Evolutionary conservation across 805 yeast genomes (phyloP), one percentile per base, ranked within the genome.

Genomic region (Candida morakotiae): DNA sequence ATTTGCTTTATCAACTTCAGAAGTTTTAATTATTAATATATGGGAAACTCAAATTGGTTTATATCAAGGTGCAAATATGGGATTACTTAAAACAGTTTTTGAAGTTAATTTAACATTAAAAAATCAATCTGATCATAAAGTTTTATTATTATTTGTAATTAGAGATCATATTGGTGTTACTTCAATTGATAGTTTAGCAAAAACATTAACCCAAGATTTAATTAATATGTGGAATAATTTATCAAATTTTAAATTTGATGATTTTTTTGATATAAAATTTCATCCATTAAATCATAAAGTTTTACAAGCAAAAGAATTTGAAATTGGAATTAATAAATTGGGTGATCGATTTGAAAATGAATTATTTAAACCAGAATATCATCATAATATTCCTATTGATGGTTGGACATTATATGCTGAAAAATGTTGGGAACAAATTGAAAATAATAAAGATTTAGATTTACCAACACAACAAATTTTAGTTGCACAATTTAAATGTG

Each of bases 1-100:
- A 29, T 93, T 93, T 67, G 98, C 98, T 0, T 68, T 93, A 43
- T 78, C 97, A 9, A 89, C 96, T 0, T 80, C 93, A 11, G 98
- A 93, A 54, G 80, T 89, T 4, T 69, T 93, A 49, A 87, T 93
- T 43, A 83, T 93, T 29, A 93, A 93, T 59, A 78, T 91, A 54
- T 93, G 98, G 97, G 98, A 93, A 58, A 84, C 87, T 49, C 98
- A 93, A 61, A 88, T 93, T 39, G 98, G 98, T 8, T 70, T 93
- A 29, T 93, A 93, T 55, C 97, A 91, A 58, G 98, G 98, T 36
- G 97, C 97, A 17, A 93, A 93, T 54, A 84, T 93, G 95, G 98
- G 93, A 1, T 66, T 93, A 31, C 69, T 93, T 48, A 89, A 89
- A 55, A 93, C 98, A 0, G 98, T 93, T 3, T 88, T 93, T 62